Evolutionary conservation across 768 basidiomycete genomes (phyloP), one percentile per base, ranked within the genome.

Genomic region (Termitomyces titanicus): DNA sequence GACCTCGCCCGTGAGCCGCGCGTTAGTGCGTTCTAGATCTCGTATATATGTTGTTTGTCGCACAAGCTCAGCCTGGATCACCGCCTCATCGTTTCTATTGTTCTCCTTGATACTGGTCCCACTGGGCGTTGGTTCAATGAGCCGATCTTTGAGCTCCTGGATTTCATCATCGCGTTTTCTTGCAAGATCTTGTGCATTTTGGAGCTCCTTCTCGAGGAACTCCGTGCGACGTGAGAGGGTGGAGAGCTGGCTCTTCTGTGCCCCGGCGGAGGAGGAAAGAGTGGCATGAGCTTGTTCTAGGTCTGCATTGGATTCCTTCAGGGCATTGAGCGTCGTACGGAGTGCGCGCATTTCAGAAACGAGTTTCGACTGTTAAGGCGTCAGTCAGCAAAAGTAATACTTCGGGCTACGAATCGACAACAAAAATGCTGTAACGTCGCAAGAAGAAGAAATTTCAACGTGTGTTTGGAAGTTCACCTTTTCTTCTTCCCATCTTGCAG

Each of bases 51-150:
- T 67, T 0, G 85, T 79, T 58, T 89, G 89, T 1, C 83, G 80
- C 43, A 83, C 79, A 3, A 92, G 72, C 55, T 92, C 88, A 11
- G 85, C 84, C 7, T 84, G 73, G 1, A 92, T 78, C 13, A 92
- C 70, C 0, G 63, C 67, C 83, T 86, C 86, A 52, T 77, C 79
- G 55, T 82, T 81, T 37, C 29, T 17, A 17, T 38, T 49, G 40
- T 80, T 80, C 24, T 84, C 70, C 12, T 61, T 62, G n/a, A 45
- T 13, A 15, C 27, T 49, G 20, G 3, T 17, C 63, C 46, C 56
- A 63, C 25, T 47, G 57, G 55, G n/a, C 3, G 17, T 10, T 29
- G 51, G 55, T 3, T 24, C 17, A 20, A 50, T 38, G 25, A 54
- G 57, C 24, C n/a, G 24, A 17, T 35, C 43, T 25, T 51, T 53